Base-by-base conservation (phyloP, 179 eudicot genomes). In the Silene noctiflora region DNA sequence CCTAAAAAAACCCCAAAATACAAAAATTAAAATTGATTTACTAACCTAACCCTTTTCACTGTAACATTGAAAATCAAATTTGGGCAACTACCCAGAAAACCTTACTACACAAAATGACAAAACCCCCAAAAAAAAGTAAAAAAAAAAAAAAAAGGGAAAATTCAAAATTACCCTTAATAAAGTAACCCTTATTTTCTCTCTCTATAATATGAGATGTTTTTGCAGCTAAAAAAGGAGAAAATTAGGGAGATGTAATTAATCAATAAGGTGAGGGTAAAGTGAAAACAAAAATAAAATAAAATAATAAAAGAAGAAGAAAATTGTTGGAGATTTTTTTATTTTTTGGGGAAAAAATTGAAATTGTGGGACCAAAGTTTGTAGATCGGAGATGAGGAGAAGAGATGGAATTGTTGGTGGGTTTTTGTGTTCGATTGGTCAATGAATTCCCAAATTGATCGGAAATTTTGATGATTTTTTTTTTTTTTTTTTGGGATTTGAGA, bases 381-480 rank as follows among this genome's bases (percentile, higher is more conserved):
- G 89, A 87, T 82, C 90, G 83, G 83, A 80, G 81, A 76, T 74
- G 58, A 67, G 75, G 58, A 55, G 77, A 75, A 74, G 62, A 46
- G 42, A 22, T 27, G 59, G 75, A 69, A 70, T 69, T 69, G 24
- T 69, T 42, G 72, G 82, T 71, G 79, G 79, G 77, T 75, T 77
- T 27, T 77, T 75, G 67, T 53, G 42, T 35, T 53, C n/a, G 20
- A 53, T 53, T 53, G 59, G 59, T 80, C 79, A 77, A 46, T 82
- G 31, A 22, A 25, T 69, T 5, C 19, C 83, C 86, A 87, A 80
- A 84, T 77, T 82, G 79, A 86, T 82, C 90, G 95, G 91, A 85
- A 53, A 82, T 79, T 79, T 83, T 86, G 81, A 70, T 77, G 77
- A 62, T 75, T 79, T 77, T 60, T 51, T 71, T n/a, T n/a, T n/a